Evolutionary conservation across 306 rosid species (phyloP), one percentile per base, ranked within the genome.

Genomic region (Fragaria vesca): DNA sequence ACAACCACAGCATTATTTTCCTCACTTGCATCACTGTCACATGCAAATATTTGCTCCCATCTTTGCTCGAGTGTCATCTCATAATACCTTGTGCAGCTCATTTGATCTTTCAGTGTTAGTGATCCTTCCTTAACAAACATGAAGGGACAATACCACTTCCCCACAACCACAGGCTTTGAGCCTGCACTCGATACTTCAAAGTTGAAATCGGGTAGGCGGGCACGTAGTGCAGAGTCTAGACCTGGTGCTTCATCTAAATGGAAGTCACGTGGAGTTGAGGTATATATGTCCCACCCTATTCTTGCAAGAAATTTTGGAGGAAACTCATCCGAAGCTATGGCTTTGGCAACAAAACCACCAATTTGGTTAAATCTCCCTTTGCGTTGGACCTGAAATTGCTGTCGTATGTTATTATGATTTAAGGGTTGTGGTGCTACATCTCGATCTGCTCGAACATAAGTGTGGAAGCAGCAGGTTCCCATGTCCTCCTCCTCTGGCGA

Each of bases 401-500:
- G 91, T 7, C 71, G 2, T 47, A 43, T 8, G 75, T 88, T 65
- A 11, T 0, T 85, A 76, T 79, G 78, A 76, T 83, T 82, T 42
- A 90, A 68, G n/a, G 80, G 79, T 6, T 74, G 76, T 21, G 75
- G 77, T 5, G 81, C 72, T 45, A 36, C 80, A 57, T 80, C 88
- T 28, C 32, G 28, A 26, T 26, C 28, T 26, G 28, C 28, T 26
- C 74, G 17, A 1, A 62, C 83, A 62, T 74, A 69, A 50, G 76
- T 76, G 79, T 57, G 75, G 83, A 73, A 85, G 79, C 90, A 88
- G 74, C 76, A 88, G 0, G 87, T 76, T n/a, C 76, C 82, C 69
- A 80, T 38, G 48, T 86, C 86, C 76, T 90, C 86, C 76, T 90
- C 91, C 65, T 58, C 48, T 57, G 69, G 66, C 42, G 89, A 84